Base-by-base conservation (phyloP, 148 eudicot genomes). In the Gaultheria prostrata region DNA sequence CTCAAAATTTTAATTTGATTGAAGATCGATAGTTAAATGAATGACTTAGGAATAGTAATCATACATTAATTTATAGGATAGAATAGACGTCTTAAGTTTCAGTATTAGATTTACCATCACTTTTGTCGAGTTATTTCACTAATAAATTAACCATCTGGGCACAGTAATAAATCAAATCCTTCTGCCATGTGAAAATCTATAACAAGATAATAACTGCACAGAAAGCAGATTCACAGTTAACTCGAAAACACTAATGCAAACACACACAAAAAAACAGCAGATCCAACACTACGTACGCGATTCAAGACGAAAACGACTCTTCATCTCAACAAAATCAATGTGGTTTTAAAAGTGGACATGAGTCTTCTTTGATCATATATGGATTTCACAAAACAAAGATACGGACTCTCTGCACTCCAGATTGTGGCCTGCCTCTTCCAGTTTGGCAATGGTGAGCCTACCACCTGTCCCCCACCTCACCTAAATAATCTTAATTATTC, bases 291-390 rank as follows among this genome's bases (percentile, higher is more conserved):
- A 76, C 15, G 15, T 21, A 63, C 81, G 84, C 72, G 73, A 75
- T 45, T 75, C 80, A 85, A 76, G 84, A 76, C 67, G 86, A 84
- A 84, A 84, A 79, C 33, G 87, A 85, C 87, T 48, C 53, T 50
- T 81, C 87, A 85, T 46, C 76, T 76, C 67, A 49, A 65, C 81
- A 85, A 65, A 59, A 81, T 85, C 87, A 81, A 76, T 82, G 73
- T 39, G 46, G 82, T 35, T 80, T 57, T 57, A 71, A 72, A 56
- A 56, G 67, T 33, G 50, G 65, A 77, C 48, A 77, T 17, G 73
- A 83, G 65, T 28, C 82, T 35, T 45, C 65, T 46, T 20, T 28
- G 77, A 71, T 43, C 6, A 5, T 39, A 39, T 39, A 39, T 39
- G 43, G 43, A 43, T 45, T 56, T 78, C 2, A 20, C 67, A 9